Percentiles rank a stretch among this genome's conserved stretches.
Evolutionary conservation across 352 stramenopile genomes (phyloP).

Genomic region (Phytophthora syringae): DNA sequence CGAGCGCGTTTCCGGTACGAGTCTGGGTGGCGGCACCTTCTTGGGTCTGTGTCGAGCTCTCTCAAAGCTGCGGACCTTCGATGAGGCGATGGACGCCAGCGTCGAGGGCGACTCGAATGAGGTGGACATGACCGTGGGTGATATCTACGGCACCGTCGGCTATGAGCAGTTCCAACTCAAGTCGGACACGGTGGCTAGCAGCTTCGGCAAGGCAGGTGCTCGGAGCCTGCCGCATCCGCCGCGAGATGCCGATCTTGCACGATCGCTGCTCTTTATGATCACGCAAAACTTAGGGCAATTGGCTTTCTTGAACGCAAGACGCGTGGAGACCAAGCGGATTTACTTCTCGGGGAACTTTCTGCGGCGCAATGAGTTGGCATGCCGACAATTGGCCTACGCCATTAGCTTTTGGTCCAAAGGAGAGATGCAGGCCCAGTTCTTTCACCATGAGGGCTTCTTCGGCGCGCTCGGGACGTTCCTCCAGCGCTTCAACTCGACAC

Average conservation of each 20-base stretch:
- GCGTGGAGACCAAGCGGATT: conserved; percentile 93
- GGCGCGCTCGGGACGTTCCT: conserved; percentile 97
- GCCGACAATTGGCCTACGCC: conserved; percentile 87
- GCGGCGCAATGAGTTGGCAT: conserved; percentile 95
- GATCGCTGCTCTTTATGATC: conserved; percentile 97
- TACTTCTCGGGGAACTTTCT: conserved; percentile 98
- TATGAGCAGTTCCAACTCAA: conserved; percentile 92
- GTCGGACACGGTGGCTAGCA: conserved; percentile 92
- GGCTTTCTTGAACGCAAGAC: conserved; percentile 96
- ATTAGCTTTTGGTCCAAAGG: conserved; percentile 98
- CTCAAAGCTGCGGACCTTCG: conserved; percentile 86
- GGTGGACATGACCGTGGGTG: conserved; percentile 97
- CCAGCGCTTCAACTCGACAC: conserved; percentile 24
- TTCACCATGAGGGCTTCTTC: conserved; percentile 98
- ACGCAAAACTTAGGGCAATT: conserved; percentile 98
- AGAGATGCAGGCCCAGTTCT: conserved; percentile 90
- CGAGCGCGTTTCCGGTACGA: conserved; percentile 96
- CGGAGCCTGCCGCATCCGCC: conserved; percentile 37
- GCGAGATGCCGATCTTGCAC: conserved; percentile 93
- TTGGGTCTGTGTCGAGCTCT: conserved; percentile 95
- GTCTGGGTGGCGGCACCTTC: conserved; percentile 98
- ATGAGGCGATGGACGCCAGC: conserved; percentile 81
- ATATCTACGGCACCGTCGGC: conserved; percentile 96
- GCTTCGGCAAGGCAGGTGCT: conserved; percentile 94
- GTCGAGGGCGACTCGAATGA: conserved; percentile 68